A percentile compares a stretch with the other conserved stretches of the same genome.
Evolutionary conservation across 441 rosid genomes (phyloP).

Genomic region (Eruca vesicaria): DNA sequence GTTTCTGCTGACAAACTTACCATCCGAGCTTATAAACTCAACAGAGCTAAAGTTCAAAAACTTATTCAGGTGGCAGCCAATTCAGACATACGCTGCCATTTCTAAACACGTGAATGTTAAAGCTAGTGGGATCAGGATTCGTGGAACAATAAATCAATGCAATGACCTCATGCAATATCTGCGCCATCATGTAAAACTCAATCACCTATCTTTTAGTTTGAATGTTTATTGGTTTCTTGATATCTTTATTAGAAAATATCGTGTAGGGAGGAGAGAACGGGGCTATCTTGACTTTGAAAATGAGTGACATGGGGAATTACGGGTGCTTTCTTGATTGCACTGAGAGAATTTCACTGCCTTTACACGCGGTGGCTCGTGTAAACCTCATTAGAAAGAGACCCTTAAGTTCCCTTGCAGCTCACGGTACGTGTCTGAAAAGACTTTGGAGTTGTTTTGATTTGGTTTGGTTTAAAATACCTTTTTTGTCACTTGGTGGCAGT

Average conservation of each 20-base stretch:
- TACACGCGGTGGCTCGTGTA: slow-evolving; percentile 54
- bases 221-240: background rate
- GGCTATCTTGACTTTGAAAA: slow-evolving; percentile 52
- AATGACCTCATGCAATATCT: slow-evolving; percentile 65
- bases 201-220: background rate
- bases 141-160: slow-evolving; percentile 69
- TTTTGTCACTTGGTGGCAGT: slow-evolving; percentile 40
- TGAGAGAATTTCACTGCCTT: slow-evolving; percentile 51
- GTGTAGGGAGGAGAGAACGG: slow-evolving; percentile 60
- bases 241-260: background rate
- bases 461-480: background rate
- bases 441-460: background rate
- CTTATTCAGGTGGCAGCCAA: slow-evolving; percentile 71
- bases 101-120: slow-evolving; percentile 65
- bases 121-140: slow-evolving; percentile 76
- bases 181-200: slow-evolving; percentile 47
- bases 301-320: slow-evolving; percentile 72
- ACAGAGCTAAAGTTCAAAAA: slow-evolving; percentile 75
- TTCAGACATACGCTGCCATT: slow-evolving; percentile 78
- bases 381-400: slow-evolving; percentile 58
- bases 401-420: slow-evolving; percentile 53
- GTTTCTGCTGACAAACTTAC: slow-evolving; percentile 54
- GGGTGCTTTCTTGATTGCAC: slow-evolving; percentile 58
- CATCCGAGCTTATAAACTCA: slow-evolving; percentile 61
- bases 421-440: slow-evolving; percentile 45